These are phyloP conservation scores for Penicillium sp. DNA, from an alignment of 2,329 filamentous ascomycete species.

Conservation along the genomic window DNA sequence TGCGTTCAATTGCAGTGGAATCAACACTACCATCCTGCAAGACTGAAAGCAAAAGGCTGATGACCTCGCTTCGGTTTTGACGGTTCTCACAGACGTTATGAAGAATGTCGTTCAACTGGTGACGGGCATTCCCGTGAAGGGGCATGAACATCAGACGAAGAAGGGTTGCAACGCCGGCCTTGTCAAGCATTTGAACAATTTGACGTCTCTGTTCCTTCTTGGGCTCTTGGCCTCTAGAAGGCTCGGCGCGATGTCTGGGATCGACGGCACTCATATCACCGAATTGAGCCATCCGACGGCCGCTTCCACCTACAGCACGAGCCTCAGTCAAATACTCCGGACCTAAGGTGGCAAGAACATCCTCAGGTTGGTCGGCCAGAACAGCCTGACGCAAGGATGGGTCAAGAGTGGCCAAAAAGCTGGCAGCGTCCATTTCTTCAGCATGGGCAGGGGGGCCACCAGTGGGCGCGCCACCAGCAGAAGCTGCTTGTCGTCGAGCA, in stretches of 20 bases:
- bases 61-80: conserved; percentile 91
- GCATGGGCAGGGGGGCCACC: conserved; percentile 49
- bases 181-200: conserved; percentile 95
- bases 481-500: conserved; percentile 62
- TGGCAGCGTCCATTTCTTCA: conserved; percentile 88
- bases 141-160: conserved; percentile 98
- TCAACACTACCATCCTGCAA: conserved; percentile 94
- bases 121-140: conserved; percentile 82
- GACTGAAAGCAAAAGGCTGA: conserved; percentile 89
- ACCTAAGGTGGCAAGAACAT: conserved; percentile 79
- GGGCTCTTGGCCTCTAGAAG: conserved; percentile 47
- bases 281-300: conserved; percentile 58
- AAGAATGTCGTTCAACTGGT: conserved; percentile 81
- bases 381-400: conserved; percentile 82
- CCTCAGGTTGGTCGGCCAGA: conserved; percentile 87
- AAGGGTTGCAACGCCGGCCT: conserved; percentile 91
- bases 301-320: conserved; percentile 65
- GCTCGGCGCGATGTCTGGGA: conserved; percentile 37
- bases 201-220: conserved; percentile 74
- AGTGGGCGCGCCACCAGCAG: conserved; percentile 45
- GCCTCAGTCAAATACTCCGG: conserved; percentile 86
- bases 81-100: conserved; percentile 92
- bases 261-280: conserved; percentile 44
- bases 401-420: conserved; percentile 87
- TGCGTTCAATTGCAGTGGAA: conserved; percentile 89